A percentile compares a stretch with the other conserved stretches of the same genome.
These are phyloP conservation scores for Linderina pennispora DNA, from an alignment of 192 early-diverging fungal species.

Conservation along the genomic window DNA sequence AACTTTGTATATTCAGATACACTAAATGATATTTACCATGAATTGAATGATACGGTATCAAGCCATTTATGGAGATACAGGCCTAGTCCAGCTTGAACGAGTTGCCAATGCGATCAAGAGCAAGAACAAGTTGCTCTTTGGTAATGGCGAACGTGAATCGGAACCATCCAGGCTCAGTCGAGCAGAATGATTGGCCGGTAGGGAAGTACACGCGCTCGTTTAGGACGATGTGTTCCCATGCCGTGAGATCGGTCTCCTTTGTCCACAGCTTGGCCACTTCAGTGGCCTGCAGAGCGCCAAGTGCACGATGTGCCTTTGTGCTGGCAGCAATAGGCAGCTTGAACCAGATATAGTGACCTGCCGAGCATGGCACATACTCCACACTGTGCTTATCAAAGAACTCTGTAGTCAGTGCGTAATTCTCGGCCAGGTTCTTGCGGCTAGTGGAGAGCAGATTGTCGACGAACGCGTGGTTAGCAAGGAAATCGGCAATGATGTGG, in stretches of 20 bases:
- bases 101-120: conserved; percentile 43
- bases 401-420: conserved; percentile 40
- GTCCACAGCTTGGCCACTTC: conserved; percentile 18
- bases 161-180: conserved; percentile 56
- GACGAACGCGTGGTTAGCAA: conserved; percentile 52
- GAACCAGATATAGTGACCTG: conserved; percentile 70
- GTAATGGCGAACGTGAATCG: conserved; percentile 56
- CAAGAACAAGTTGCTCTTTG: conserved; percentile 41
- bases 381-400: conserved; percentile 47
- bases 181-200: conserved; percentile 59
- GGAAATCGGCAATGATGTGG: conserved; percentile 47
- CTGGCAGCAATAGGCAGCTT: conserved; percentile 16
- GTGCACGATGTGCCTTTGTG: conserved; percentile 40
- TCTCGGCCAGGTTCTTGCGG: conserved; percentile 47
- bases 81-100: conserved; percentile 6
- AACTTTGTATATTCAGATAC: too few species aligned
- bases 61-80: too few species aligned
- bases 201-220: conserved; percentile 61
- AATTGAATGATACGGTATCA: too few species aligned
- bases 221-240: conserved; percentile 46
- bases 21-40: too few species aligned
- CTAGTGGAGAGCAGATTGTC: conserved; percentile 56
- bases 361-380: conserved; percentile 53
- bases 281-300: conserved; percentile 1
- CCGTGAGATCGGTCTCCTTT: conserved; percentile 41